Evolutionary conservation across 2,329 filamentous ascomycete genomes (phyloP).

Genomic region (Incumbomyces lentus): DNA sequence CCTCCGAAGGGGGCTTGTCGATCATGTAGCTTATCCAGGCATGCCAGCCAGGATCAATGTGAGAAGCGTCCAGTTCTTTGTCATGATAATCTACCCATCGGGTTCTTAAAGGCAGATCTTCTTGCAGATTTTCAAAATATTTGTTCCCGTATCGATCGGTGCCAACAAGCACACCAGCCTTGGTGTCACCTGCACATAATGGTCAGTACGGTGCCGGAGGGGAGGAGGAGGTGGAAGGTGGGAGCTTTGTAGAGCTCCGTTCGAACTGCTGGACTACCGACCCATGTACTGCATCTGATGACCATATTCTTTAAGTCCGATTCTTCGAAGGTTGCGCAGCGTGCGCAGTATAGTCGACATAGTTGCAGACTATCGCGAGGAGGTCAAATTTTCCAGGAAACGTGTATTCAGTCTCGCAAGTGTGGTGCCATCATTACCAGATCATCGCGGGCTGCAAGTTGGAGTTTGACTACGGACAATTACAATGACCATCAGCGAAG

Average conservation of each 20-base stretch:
- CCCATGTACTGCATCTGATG: slow-evolving; percentile 75
- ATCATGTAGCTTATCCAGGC: slow-evolving; percentile 93
- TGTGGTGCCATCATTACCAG: too few species aligned
- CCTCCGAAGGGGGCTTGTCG: slow-evolving; percentile 71
- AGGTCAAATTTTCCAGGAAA: not conserved
- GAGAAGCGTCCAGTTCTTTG: slow-evolving; percentile 52
- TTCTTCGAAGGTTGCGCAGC: slow-evolving; percentile 71
- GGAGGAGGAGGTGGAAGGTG: too few species aligned
- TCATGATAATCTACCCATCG: slow-evolving; percentile 97
- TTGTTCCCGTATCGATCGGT: slow-evolving; percentile 92
- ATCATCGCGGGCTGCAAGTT: too few species aligned
- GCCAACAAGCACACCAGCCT: slow-evolving; percentile 76
- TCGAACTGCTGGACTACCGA: slow-evolving; percentile 30
- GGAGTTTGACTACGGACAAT: too few species aligned
- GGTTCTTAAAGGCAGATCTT: slow-evolving; percentile 79
- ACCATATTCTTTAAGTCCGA: slow-evolving; percentile 86
- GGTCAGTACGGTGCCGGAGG: slow-evolving; percentile 14
- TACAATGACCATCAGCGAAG: too few species aligned
- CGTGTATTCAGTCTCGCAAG: not conserved
- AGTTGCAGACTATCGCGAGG: slow-evolving; percentile 24
- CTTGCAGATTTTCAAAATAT: slow-evolving; percentile 81
- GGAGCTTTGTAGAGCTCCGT: slow-evolving; percentile 2
- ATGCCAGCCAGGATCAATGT: slow-evolving; percentile 96
- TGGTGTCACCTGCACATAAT: slow-evolving; percentile 65
- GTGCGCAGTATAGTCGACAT: slow-evolving; percentile 93